Base-by-base conservation (phyloP, 306 rosid species). In the Lathyrus tuberosus region DNA sequence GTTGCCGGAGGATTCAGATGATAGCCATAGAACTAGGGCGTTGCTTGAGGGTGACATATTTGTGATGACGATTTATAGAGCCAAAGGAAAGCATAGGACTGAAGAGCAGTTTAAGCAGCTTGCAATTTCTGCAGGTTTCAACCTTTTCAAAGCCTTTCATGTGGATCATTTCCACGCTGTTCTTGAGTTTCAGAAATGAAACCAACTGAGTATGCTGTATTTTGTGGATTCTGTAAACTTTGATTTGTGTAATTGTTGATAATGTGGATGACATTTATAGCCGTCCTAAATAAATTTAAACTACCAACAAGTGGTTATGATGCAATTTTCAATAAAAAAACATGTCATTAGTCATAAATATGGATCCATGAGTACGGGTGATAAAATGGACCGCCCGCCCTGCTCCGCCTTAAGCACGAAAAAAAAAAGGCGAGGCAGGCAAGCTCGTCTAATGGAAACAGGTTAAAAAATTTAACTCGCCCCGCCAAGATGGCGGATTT, bases 1-100 rank as follows among this genome's bases (percentile, higher is more conserved):
- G 67, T 18, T 94, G 64, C 98, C 95, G 2, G 83, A 85, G 56
- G 22, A 87, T 51, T 70, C 98, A 0, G 98, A 94, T 14, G 94
- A 82, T 3, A 88, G 96, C 9, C 94, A 76, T 12, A 74, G 92
- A 67, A 90, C 97, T 0, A 87, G 97, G 22, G 90, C 92, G 3
- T 84, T 87, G 12, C 82, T 94, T 4, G 90, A 82, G 47, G 92
- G 79, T 3, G 98, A 93, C 88, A 77, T 93, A 31, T 90, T 90
- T 30, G 96, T 90, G 35, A 93, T 93, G 97, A 87, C 97, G 6
- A 83, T 88, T 47, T 93, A 90, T 28, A 76, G 88, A 65, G 79
- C 96, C 41, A 90, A 90, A 57, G 95, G 97, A 14, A 90, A 87
- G 80, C 95, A 85, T 33, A 78, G 98, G 65, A 88, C 96, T 10